Evolutionary conservation across 257 asterid genomes (phyloP), one percentile per base, ranked within the genome.

Genomic region (Penstemon davidsonii): DNA sequence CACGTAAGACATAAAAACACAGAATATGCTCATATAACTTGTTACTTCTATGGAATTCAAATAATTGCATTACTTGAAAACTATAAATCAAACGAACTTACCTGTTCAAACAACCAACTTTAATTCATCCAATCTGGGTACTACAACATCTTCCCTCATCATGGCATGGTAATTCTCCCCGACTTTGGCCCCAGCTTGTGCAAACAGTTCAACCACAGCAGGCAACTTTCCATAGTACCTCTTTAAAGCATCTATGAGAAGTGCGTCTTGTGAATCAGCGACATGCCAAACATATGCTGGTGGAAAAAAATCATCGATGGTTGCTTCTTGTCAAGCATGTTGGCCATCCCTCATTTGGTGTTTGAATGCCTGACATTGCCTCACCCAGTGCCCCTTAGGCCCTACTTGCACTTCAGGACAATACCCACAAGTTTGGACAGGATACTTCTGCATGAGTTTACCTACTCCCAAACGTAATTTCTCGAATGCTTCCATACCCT

Each of bases 311-410:
- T 84, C 84, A 6, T 89, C 95, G 42, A 82, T 49, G 9, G 86
- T 76, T 6, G 96, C 93, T 68, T 84, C 86, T 65, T 89, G 91
- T 95, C 96, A 89, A 55, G 78, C 93, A 66, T 89, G 96, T 44
- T 89, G 91, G 8, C 96, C 96, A 43, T 85, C 93, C 72, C 93
- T 70, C 95, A 87, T 85, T 76, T 89, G 96, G 78, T 85, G 92
- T 79, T 89, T 89, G 84, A 85, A 89, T 11, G 89, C 88, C 74
- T 76, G 88, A 70, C 95, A 89, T 44, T 84, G 88, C 85, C 91
- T 85, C 66, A 79, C 84, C 57, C 91, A 76, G 73, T 87, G 92
- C 66, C 96, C 96, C 69, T 84, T 85, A 5, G 93, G 89, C 68
- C 96, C 96, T 1, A 90, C 89, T 67, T 90, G 96, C 72, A 90